These are phyloP conservation scores for Canna indica DNA, from an alignment of 176 grass and related monocot genomes.

Conservation along the genomic window DNA sequence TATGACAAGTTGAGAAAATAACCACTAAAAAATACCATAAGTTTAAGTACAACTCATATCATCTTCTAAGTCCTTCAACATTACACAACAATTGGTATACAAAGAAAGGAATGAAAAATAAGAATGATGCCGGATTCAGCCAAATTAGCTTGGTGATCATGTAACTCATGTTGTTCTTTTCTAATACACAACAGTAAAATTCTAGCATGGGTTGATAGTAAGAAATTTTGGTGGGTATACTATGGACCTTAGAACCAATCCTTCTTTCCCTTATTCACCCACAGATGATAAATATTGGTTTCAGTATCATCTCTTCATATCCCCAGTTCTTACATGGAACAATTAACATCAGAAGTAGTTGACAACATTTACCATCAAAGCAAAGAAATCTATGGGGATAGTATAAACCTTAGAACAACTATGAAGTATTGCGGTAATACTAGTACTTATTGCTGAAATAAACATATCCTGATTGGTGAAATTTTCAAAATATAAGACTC, in stretches of 20 bases:
- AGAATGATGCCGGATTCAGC: background rate
- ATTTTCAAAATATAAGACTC: background rate
- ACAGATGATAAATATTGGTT: too few species aligned
- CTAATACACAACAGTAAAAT: too few species aligned
- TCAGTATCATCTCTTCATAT: too few species aligned
- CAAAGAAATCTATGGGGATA: background rate
- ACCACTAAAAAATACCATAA: background rate
- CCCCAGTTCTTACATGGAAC: background rate
- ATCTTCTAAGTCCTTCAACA: background rate
- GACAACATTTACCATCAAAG: background rate
- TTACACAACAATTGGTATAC: background rate
- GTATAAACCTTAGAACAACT: too few species aligned
- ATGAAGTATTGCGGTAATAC: too few species aligned
- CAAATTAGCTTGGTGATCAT: background rate
- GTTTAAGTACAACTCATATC: background rate
- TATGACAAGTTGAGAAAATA: background rate
- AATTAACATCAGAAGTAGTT: background rate
- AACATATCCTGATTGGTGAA: background rate
- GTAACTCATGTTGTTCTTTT: too few species aligned
- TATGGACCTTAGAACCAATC: too few species aligned
- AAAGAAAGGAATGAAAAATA: background rate
- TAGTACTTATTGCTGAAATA: background rate
- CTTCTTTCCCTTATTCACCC: too few species aligned
- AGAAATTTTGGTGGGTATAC: too few species aligned
- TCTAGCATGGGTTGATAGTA: too few species aligned